Evolutionary conservation across 192 early-diverging fungal species (phyloP), one percentile per base, ranked within the genome.

Genomic region (Podila epicladia): DNA sequence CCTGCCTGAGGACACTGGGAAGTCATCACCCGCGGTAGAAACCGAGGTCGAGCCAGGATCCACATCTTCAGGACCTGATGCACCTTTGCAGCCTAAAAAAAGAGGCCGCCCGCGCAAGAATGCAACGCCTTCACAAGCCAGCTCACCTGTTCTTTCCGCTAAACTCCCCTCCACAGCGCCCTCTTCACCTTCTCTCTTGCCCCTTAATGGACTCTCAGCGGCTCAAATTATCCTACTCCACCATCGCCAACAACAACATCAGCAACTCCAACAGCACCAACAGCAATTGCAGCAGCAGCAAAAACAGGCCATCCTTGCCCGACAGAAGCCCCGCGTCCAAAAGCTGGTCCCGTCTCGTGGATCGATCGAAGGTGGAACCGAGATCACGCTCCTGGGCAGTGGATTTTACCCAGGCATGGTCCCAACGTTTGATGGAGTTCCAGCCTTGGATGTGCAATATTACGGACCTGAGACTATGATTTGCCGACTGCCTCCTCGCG

Each of bases 341-440:
- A 86, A 91, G 62, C 72, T 95, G 62, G 89, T 92, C 58, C 94
- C 94, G 4, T 83, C 86, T n/a, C 90, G 93, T 65, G 94, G 94
- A 5, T 92, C 94, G 0, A 79, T 94, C 22, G 87, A 86, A 55
- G 94, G 94, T n/a, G 94, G 94, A 9, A 69, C 88, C 7, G 92
- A 91, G 50, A 83, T 95, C 17, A 92, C 93, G 22, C 82, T 96
- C 13, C 69, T 90, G 8, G 94, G 94, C 3, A 87, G 85, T 11
- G 90, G 91, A 22, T 94, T 95, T 74, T 87, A 87, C 63, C 85
- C 89, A 7, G 91, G 89, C 28, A 84, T 96, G 15, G 83, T 87
- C 12, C 92, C 91, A 20, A 82, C 86, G 31, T 95, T 95, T 82
- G 94, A 94, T 41, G 89, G 84, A 22, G 65, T 85, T 9, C 87